phyloP scores from a whole-genome alignment of 805 yeast species.

The Jamesozyma jinghongensis region DNA sequence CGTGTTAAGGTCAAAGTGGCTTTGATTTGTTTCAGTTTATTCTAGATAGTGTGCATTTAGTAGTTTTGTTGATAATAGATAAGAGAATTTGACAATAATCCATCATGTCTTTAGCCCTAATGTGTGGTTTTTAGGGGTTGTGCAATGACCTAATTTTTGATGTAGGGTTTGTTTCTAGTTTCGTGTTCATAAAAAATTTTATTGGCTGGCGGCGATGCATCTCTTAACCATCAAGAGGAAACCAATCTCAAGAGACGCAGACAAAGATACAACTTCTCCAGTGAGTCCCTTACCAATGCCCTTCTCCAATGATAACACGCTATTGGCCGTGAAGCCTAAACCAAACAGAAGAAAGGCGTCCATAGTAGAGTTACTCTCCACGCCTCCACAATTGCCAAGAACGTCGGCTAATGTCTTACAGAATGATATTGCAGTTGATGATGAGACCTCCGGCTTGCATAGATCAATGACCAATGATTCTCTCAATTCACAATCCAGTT shows the following conservation, averaged over 20 bases:
- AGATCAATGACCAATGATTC: constrained; percentile 8
- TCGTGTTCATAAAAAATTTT: too few relatives aligned
- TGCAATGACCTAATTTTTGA: too few relatives aligned
- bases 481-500: constrained; percentile 5
- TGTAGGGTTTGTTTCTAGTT: too few relatives aligned
- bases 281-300: constrained; percentile 4
- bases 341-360: constrained; percentile 43
- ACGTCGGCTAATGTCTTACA: background rate
- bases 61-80: too few relatives aligned
- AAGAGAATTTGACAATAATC: too few relatives aligned
- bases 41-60: too few relatives aligned
- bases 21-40: too few relatives aligned
- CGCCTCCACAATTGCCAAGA: constrained; percentile 58
- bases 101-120: too few relatives aligned
- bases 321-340: constrained; percentile 3
- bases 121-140: too few relatives aligned
- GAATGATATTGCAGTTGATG: background rate
- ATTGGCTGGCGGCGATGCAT: too few relatives aligned
- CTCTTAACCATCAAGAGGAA: too few relatives aligned
- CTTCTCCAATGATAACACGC: constrained; percentile 7
- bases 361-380: constrained; percentile 63
- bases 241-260: background rate
- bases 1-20: too few relatives aligned
- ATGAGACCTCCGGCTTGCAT: background rate
- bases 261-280: background rate